Base-by-base conservation (phyloP, 805 yeast species). In the Myxozyma neglecta region DNA sequence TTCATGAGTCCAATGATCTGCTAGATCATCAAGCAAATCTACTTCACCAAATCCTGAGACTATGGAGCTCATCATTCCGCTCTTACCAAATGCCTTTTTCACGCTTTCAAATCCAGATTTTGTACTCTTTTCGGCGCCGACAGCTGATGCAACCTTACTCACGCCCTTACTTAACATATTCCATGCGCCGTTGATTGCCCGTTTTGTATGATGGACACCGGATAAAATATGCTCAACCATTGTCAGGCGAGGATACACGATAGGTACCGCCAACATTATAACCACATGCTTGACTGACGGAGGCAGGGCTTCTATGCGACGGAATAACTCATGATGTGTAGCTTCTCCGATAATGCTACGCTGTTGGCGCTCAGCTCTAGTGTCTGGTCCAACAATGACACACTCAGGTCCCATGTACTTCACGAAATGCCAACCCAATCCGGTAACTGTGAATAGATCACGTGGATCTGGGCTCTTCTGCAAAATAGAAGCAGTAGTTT, bases 1-100 rank as follows among this genome's bases (percentile, higher is more conserved):
- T 61, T 81, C 81, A 3, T 97, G 87, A 73, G 97, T 91, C 99
- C 99, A 93, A 76, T 93, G 98, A 73, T 93, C 99, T 71, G 91
- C 87, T 74, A 94, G 79, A 73, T 93, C 98, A 72, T 94, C 98
- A 67, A 94, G 80, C 14, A 93, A 83, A 75, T 93, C 98, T 6
- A 93, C 85, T 45, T 88, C 84, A 1, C 97, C 97, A 70, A 92
- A 93, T 68, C 89, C 94, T 71, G 94, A 93, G 32, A 90, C 90
- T 39, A 93, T 75, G 0, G 96, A 96, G 61, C 81, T 80, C 53
- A 85, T 82, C 40, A 86, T 72, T 45, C 88, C 74, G 44, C 67
- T 63, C 47, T 64, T 64, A 9, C 67, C 67, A 54, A 64, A 64
- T 11, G 67, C 67, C 83, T 61, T 60, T 61, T 66, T 80, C 67